Base-by-base conservation (phyloP, 2,329 filamentous ascomycete genomes). In the Fusarium xyrophilum region DNA sequence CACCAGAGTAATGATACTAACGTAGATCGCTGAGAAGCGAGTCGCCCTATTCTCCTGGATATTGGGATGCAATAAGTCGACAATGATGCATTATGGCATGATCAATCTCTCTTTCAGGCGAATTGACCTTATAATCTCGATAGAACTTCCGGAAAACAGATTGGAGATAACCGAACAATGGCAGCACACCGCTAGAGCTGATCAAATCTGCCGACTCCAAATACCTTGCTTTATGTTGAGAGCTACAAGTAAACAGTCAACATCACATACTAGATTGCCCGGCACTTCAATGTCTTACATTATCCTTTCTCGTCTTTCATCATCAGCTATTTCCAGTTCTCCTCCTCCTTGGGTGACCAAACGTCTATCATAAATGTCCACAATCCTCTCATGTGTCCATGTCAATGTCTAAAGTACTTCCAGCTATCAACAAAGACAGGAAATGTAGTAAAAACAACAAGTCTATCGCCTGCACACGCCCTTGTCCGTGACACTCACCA, bases 291-390 rank as follows among this genome's bases (percentile, higher is more conserved):
- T 30, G 12, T 21, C 21, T 28, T 25, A 21, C n/a, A 55, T 48
- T 27, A 32, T n/a, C 28, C 42, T 33, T 30, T 7, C 47, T 53
- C 23, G n/a, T 32, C 47, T 36, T 40, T 33, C 36, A 12, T 44
- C 32, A 30, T 46, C 21, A n/a, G 27, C 39, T 14, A 21, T 43
- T 23, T 42, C 19, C 44, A 28, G 21, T 27, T 30, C 46, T 38
- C 48, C 54, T 42, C 43, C 30, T 48, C 33, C 35, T 52, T 71
- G 68, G 60, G 56, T 60, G 60, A 67, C 70, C 63, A 63, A 72
- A 46, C 54, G 47, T 73, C 71, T 73, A 73, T 73, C 68, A 62
- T 66, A 58, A 72, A 61, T 65, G 43, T 38, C 68, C 65, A 65
- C 60, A 56, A 51, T 63, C 42, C 65, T 56, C 57, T 40, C 57